phyloP scores from a whole-genome alignment of 208 protist species.

The Trypanosoma rangeli region DNA sequence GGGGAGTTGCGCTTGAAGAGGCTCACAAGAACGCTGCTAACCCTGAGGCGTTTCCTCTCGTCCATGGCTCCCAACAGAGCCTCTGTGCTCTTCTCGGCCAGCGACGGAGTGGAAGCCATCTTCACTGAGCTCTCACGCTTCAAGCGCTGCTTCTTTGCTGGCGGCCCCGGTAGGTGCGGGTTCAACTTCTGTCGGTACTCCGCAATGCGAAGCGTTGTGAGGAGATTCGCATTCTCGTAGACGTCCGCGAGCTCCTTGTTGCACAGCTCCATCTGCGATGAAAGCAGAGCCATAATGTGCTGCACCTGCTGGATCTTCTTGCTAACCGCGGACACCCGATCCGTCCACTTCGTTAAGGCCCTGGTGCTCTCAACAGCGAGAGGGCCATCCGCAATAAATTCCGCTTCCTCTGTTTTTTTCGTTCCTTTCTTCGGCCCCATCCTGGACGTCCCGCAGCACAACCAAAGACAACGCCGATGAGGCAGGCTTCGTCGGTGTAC shows the following conservation, averaged over 20 bases:
- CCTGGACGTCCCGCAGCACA: slow-evolving; percentile 8
- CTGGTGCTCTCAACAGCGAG: not conserved
- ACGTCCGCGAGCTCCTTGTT: slow-evolving; percentile 17
- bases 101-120: not conserved
- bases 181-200: slow-evolving; percentile 26
- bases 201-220: slow-evolving; percentile 15
- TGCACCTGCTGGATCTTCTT: slow-evolving; percentile 15
- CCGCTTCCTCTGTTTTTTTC: slow-evolving; percentile 15
- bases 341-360: slow-evolving; percentile 11
- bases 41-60: slow-evolving; percentile 33
- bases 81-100: slow-evolving; percentile 28
- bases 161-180: not conserved
- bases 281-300: slow-evolving; percentile 1
- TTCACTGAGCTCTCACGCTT: slow-evolving; percentile 11
- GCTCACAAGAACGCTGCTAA: slow-evolving; percentile 15
- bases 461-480: slow-evolving; percentile 14
- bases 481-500: slow-evolving; percentile 16
- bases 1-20: slow-evolving; percentile 19
- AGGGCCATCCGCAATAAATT: slow-evolving; percentile 9
- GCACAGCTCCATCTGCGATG: slow-evolving; percentile 19
- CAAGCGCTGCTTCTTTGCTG: slow-evolving; percentile 4
- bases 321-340: not conserved
- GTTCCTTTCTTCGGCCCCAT: slow-evolving; percentile 8
- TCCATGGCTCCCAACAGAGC: slow-evolving; percentile 30
- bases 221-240: slow-evolving; percentile 16